Base-by-base conservation (phyloP, 2,329 filamentous ascomycete genomes). In the Fusarium sp. region DNA sequence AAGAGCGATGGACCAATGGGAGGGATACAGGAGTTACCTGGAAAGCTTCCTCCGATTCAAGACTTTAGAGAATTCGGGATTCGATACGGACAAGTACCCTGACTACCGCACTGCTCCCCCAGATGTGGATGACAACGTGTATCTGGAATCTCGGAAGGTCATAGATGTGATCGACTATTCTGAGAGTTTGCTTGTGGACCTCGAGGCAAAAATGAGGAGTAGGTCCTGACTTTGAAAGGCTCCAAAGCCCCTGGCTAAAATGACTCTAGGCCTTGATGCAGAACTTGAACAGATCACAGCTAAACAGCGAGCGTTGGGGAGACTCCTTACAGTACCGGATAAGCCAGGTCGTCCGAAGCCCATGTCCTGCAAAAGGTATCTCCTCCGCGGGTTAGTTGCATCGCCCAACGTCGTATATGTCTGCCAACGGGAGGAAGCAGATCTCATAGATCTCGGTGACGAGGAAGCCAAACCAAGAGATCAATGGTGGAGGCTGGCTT, bases 401-500 rank as follows among this genome's bases (percentile, higher is more conserved):
- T 81, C 81, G 1, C 79, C 80, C 17, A 83, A 86, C 54, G 78
- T 87, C 3, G 81, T 86, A 14, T 90, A 88, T 70, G 79, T 89
- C 38, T 88, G 87, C 72, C 82, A 81, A 63, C 81, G 84, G 41
- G 75, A 80, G 20, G 82, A 83, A 59, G 77, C 78, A 8, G 80
- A 84, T 55, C 74, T 85, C 36, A 83, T 85, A 54, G 83, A 86
- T 20, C 52, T 85, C n/a, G 81, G 79, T 2, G 82, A 80, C 36
- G 65, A 70, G 7, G 56, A 79, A 6, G 71, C 70, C 31, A 70
- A 74, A 27, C 65, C 76, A 7, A 70, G 68, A 20, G 86, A 88
- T 57, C 87, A 89, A 74, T 90, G 88, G 88, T 90, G 88, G 88
- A 84, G 84, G 70, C 79, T 89, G 49, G 80, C 83, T 39, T 87